Conservation (phyloP, 2,329 filamentous ascomycete genomes). For the Acarospora socialis region DNA sequence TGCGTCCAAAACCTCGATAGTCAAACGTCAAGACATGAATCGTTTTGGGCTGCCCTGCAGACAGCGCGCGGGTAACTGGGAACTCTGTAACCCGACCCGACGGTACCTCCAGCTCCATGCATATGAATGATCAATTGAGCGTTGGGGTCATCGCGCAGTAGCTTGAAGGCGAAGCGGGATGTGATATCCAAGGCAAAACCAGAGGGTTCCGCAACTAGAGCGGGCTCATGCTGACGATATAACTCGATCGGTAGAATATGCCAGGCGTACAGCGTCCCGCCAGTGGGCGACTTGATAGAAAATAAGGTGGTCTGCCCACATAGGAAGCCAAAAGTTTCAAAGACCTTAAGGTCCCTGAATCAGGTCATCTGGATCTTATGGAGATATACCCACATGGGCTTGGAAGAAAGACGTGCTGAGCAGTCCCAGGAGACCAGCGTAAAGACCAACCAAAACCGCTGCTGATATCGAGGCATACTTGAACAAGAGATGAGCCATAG, state of each 20-base stretch:
- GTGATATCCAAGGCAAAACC: constrained; percentile 24
- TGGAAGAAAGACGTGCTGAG: constrained; percentile 35
- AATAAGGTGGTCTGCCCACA: constrained; percentile 37
- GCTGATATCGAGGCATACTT: constrained; percentile 16
- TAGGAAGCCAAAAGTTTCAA: constrained; percentile 35
- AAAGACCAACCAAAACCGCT: constrained; percentile 21
- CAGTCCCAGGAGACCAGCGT: constrained; percentile 31
- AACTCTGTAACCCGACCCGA: constrained; percentile 41
- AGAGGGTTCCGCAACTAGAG: constrained; percentile 26
- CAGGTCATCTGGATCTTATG: constrained; percentile 40
- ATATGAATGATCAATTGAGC: constrained; percentile 35
- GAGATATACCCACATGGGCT: constrained; percentile 42
- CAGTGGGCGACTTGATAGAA: constrained; percentile 27
- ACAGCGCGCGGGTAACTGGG: constrained; percentile 43
- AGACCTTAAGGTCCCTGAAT: constrained; percentile 36
- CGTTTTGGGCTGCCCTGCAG: constrained; percentile 34
- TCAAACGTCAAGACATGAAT: constrained; percentile 47
- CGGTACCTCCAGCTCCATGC: constrained; percentile 42
- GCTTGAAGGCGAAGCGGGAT: constrained; percentile 25
- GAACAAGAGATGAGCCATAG: constrained; percentile 7
- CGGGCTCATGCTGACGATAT: constrained; percentile 30
- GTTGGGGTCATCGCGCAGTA: constrained; percentile 33
- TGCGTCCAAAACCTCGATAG: constrained; percentile 46
- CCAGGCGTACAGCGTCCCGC: constrained; percentile 34
- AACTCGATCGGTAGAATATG: constrained; percentile 34